Evolutionary conservation across 2,329 filamentous ascomycete genomes (phyloP).

Genomic region (Botrytis fragariae): DNA sequence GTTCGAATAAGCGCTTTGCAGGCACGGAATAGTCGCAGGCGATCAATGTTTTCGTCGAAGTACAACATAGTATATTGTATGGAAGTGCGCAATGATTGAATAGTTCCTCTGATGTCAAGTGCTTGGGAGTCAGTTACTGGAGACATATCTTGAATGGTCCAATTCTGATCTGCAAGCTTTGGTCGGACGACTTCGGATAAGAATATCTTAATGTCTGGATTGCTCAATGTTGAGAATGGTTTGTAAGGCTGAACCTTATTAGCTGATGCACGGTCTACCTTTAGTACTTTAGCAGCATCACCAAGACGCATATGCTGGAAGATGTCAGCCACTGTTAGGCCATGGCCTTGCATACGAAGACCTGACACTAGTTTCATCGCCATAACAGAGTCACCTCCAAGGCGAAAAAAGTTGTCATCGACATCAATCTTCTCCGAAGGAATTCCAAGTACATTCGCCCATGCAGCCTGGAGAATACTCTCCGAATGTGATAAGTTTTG

Average conservation of each 20-base stretch:
- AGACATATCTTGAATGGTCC: conserved; percentile 42
- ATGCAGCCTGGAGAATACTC: conserved; percentile 38
- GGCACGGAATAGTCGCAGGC: conserved; percentile 30
- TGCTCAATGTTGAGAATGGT: conserved; percentile 41
- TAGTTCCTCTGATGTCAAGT: conserved; percentile 43
- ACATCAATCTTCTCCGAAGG: conserved; percentile 34
- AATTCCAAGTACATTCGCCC: conserved; percentile 37
- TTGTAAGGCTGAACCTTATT: conserved; percentile 33
- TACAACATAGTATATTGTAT: conserved; percentile 42
- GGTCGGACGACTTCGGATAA: conserved; percentile 40
- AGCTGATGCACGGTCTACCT: conserved; percentile 32
- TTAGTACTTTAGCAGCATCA: conserved; percentile 28
- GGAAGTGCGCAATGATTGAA: conserved; percentile 36
- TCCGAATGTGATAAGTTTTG: conserved; percentile 37
- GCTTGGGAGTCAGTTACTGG: conserved; percentile 43
- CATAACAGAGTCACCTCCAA: conserved; percentile 41
- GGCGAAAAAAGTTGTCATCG: conserved; percentile 43
- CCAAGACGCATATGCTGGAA: conserved; percentile 38
- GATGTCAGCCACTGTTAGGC: conserved; percentile 44
- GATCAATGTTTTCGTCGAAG: conserved; percentile 37
- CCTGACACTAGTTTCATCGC: conserved; percentile 48
- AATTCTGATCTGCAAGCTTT: conserved; percentile 40
- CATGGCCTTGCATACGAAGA: conserved; percentile 31
- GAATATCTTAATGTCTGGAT: conserved; percentile 38
- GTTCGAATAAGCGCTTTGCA: conserved; percentile 35